These are phyloP conservation scores for Cochlearia excelsa DNA, from an alignment of 345 rosid genomes.

Conservation along the genomic window DNA sequence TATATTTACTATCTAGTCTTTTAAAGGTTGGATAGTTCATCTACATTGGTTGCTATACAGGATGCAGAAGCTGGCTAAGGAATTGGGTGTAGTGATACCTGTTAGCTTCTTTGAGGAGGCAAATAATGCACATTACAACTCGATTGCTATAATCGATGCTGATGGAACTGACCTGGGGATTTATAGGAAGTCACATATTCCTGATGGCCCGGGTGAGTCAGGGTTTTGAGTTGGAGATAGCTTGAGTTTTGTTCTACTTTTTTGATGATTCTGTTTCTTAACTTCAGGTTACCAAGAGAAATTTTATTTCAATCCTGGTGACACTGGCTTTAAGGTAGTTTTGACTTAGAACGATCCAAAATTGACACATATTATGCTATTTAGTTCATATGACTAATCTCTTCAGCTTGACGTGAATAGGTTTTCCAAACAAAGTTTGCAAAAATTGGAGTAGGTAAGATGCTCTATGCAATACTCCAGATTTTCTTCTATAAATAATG, in stretches of 20 bases:
- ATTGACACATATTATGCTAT: not conserved
- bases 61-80: constrained; percentile 86
- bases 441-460: constrained; percentile 88
- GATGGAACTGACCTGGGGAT: constrained; percentile 93
- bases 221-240: constrained; percentile 14
- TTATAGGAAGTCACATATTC: constrained; percentile 94
- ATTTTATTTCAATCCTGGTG: constrained; percentile 95
- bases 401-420: constrained; percentile 41
- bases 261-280: constrained; percentile 17
- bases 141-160: constrained; percentile 82
- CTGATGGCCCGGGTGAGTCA: constrained; percentile 86
- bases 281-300: constrained; percentile 87
- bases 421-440: constrained; percentile 84
- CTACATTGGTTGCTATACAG: constrained; percentile 39
- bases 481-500: not conserved
- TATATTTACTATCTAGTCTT: constrained; percentile 5
- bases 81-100: constrained; percentile 81
- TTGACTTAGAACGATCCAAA: not conserved
- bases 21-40: not conserved
- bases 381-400: constrained; percentile 4
- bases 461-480: constrained; percentile 4
- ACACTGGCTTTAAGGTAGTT: constrained; percentile 91
- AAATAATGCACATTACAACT: constrained; percentile 87
- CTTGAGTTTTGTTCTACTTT: constrained; percentile 5
- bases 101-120: constrained; percentile 98